Percentiles rank a stretch among this genome's conserved stretches.
Evolutionary conservation across 1,284 basidiomycete genomes (phyloP).

Genomic region (Bjerkandera adusta): DNA sequence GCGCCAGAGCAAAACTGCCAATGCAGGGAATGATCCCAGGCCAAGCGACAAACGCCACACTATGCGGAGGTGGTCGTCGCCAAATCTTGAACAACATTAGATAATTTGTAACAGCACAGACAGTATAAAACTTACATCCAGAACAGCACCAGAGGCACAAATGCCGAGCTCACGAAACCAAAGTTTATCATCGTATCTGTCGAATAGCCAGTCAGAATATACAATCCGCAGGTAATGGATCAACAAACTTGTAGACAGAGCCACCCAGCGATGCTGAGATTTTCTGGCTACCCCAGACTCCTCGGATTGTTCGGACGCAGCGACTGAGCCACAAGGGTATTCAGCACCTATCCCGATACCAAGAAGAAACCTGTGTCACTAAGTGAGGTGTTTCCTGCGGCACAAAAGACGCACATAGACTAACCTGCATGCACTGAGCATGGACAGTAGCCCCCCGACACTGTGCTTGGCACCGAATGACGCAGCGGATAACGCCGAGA

Average conservation of each 20-base stretch:
- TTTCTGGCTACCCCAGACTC: constrained; percentile 74
- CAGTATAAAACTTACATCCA: constrained; percentile 67
- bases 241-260: constrained; percentile 77
- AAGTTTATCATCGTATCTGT: constrained; percentile 89
- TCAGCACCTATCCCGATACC: constrained; percentile 88
- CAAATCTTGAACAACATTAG: constrained; percentile 52
- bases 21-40: constrained; percentile 83
- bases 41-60: constrained; percentile 90
- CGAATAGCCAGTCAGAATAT: background rate
- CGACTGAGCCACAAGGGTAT: constrained; percentile 91
- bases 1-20: constrained; percentile 85
- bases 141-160: constrained; percentile 81
- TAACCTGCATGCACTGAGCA: constrained; percentile 80
- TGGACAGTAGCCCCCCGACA: constrained; percentile 67
- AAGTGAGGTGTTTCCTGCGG: background rate
- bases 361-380: constrained; percentile 59
- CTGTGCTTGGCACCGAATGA: constrained; percentile 75
- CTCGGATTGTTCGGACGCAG: constrained; percentile 89
- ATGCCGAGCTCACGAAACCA: constrained; percentile 82
- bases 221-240: background rate
- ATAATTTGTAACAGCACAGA: background rate
- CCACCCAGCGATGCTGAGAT: constrained; percentile 84
- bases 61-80: constrained; percentile 75
- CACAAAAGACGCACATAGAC: background rate
- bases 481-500: constrained; percentile 80